These are phyloP conservation scores for Thraustotheca clavata DNA, from an alignment of 352 stramenopile genomes.

Conservation along the genomic window DNA sequence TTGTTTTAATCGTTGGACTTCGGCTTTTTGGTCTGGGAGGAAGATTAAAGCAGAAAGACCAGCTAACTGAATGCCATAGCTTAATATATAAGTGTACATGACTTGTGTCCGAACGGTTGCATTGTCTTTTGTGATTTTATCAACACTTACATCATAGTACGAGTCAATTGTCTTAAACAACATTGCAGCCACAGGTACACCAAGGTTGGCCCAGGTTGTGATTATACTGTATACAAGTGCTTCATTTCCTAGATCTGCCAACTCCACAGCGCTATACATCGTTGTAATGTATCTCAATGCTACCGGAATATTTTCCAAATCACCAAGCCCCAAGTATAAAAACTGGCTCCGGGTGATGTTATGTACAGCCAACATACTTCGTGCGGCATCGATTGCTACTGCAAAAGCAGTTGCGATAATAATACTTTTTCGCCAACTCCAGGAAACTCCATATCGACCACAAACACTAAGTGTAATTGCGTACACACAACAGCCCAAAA, in stretches of 20 bases:
- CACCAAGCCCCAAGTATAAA: slow-evolving; percentile 44
- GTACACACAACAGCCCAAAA: slow-evolving; percentile 36
- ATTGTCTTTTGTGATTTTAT: slow-evolving; percentile 25
- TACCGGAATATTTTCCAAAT: slow-evolving; percentile 37
- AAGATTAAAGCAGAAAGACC: slow-evolving; percentile 36
- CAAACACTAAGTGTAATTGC: slow-evolving; percentile 36
- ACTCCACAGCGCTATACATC: slow-evolving; percentile 50
- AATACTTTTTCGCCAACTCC: slow-evolving; percentile 48
- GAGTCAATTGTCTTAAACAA: slow-evolving; percentile 49
- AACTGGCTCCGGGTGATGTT: slow-evolving; percentile 30
- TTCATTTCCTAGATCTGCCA: slow-evolving; percentile 54
- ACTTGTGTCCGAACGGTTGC: slow-evolving; percentile 28
- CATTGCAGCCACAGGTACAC: slow-evolving; percentile 37
- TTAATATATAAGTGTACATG: slow-evolving; percentile 50
- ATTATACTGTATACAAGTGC: slow-evolving; percentile 40
- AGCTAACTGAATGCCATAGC: slow-evolving; percentile 38
- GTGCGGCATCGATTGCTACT: slow-evolving; percentile 33
- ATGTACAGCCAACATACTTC: slow-evolving; percentile 41
- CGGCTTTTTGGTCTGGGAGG: slow-evolving; percentile 42
- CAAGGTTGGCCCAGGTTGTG: slow-evolving; percentile 34
- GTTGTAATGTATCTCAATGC: slow-evolving; percentile 40
- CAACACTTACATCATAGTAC: slow-evolving; percentile 46
- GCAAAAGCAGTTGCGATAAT: slow-evolving; percentile 30
- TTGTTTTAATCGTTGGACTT: slow-evolving; percentile 37
- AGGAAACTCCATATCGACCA: slow-evolving; percentile 33